Base-by-base conservation (phyloP, 2,329 filamentous ascomycete genomes). In the Metarhizium humberi region DNA sequence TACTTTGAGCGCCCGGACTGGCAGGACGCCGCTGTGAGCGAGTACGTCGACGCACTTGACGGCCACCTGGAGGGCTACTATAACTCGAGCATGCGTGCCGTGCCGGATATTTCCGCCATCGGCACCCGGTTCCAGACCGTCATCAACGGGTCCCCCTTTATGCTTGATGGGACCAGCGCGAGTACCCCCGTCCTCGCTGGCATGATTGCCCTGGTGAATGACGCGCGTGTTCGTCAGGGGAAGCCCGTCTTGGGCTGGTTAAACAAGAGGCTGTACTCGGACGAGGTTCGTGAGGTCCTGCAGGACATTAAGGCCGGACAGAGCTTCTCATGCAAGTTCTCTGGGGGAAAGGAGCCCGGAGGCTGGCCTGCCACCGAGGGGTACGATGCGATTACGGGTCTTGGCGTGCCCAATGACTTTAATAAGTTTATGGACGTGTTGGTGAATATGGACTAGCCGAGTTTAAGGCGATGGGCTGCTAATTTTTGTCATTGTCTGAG, bases 191-290 rank as follows among this genome's bases (percentile, higher is more conserved):
- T 81, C 0, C 67, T 84, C 20, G 80, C 79, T 4, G 69, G 77
- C 29, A 74, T 84, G 64, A 67, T 84, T 50, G 75, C 78, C 3
- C 67, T 81, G 4, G 71, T 81, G 55, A 82, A 83, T 57, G 79
- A 81, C 55, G 75, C 72, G 54, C 67, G 79, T n/a, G 63, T 81
- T 50, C 67, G 74, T 2, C 67, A 65, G 2, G 77, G 77, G 4
- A 80, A 78, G 71, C 63, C 66, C 6, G 66, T 73, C 1, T 64
- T 82, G 8, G 81, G 81, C 0, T 84, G 78, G 69, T 66, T 82
- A 40, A 84, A 82, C 59, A 72, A 74, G 32, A 59, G 65, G 45
- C 64, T 81, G 30, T 81, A 81, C 60, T 69, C 69, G 3, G 50
- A 60, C 1, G 56, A 65, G 52, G 71, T 76, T 25, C 66, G 66